These are phyloP conservation scores for Peronosclerospora sorghi DNA, from an alignment of 352 stramenopile genomes.

Conservation along the genomic window DNA sequence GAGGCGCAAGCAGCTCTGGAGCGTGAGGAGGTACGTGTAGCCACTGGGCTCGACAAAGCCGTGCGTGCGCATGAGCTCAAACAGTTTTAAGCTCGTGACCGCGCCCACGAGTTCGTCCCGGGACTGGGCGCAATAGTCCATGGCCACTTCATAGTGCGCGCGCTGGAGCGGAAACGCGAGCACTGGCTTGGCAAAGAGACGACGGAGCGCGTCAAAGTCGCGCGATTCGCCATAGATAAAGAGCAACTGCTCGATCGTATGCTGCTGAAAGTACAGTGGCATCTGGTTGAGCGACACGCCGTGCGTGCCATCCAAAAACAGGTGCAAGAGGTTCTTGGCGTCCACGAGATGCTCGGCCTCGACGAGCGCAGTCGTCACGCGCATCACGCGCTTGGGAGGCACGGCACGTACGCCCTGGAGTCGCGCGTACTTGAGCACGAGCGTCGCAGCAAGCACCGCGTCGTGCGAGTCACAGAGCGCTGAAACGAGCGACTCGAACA, in stretches of 20 bases:
- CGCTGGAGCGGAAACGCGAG: conserved; percentile 41
- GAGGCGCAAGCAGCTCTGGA: conserved; percentile 48
- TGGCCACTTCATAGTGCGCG: conserved; percentile 55
- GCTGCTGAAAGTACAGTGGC: conserved; percentile 44
- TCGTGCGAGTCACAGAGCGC: conserved; percentile 27
- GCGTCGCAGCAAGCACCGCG: conserved; percentile 25
- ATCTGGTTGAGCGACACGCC: conserved; percentile 40
- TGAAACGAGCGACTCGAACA: conserved; percentile 29
- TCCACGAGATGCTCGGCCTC: conserved; percentile 31
- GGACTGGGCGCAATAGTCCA: conserved; percentile 47
- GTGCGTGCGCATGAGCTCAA: conserved; percentile 57
- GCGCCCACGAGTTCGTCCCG: conserved; percentile 22
- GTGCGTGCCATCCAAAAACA: conserved; percentile 29
- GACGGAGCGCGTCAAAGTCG: conserved; percentile 28
- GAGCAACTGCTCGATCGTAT: conserved; percentile 61
- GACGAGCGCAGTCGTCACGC: conserved; percentile 37
- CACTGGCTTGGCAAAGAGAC: conserved; percentile 40
- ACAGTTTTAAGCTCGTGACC: conserved; percentile 50
- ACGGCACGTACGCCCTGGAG: conserved; percentile 25
- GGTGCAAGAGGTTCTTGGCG: conserved; percentile 35
- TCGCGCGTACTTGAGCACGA: conserved; percentile 39
- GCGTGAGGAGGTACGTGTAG: conserved; percentile 55
- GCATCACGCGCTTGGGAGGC: conserved; percentile 32
- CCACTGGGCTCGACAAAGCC: conserved; percentile 66
- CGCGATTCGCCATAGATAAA: conserved; percentile 52